These are phyloP conservation scores for Fusarium newnesense DNA, from an alignment of 2,329 filamentous ascomycete genomes.

Conservation along the genomic window DNA sequence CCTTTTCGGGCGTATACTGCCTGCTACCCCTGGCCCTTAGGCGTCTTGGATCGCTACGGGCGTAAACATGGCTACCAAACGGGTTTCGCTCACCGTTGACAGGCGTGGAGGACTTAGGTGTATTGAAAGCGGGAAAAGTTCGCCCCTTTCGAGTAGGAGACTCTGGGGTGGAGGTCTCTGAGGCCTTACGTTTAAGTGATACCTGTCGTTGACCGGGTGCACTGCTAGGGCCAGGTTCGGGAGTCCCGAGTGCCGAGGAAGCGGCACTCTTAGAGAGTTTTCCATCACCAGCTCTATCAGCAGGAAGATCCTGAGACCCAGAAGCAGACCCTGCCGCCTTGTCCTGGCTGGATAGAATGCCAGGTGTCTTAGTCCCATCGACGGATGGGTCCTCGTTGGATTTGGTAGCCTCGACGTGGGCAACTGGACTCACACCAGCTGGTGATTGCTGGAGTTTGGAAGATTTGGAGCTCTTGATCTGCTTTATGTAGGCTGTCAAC, in stretches of 20 bases:
- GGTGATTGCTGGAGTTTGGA: neutral
- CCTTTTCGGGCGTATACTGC: fast-evolving
- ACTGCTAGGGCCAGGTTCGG: neutral
- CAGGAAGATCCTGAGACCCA: too few species aligned
- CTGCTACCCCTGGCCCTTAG: fast-evolving
- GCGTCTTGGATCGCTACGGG: fast-evolving
- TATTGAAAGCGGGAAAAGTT: fast-evolving
- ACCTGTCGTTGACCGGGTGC: fast-evolving
- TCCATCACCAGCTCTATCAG: fast-evolving
- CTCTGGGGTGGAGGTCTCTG: neutral
- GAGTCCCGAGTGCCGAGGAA: fast-evolving
- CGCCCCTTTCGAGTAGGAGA: neutral
- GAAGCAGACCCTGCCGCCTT: too few species aligned
- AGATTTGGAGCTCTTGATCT: neutral
- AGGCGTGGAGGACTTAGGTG: too few species aligned
- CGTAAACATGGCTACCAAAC: fast-evolving
- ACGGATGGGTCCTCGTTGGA: fast-evolving
- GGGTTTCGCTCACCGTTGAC: fast-evolving
- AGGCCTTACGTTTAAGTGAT: neutral
- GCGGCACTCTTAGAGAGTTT: fast-evolving
- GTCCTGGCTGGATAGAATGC: too few species aligned
- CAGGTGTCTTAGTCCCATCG: neutral
- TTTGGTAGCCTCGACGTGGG: fast-evolving
- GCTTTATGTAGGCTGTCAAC: fast-evolving
- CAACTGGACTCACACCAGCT: neutral